These are phyloP conservation scores for Inonotus hispidus DNA, from an alignment of 1,284 basidiomycete species.

Conservation along the genomic window DNA sequence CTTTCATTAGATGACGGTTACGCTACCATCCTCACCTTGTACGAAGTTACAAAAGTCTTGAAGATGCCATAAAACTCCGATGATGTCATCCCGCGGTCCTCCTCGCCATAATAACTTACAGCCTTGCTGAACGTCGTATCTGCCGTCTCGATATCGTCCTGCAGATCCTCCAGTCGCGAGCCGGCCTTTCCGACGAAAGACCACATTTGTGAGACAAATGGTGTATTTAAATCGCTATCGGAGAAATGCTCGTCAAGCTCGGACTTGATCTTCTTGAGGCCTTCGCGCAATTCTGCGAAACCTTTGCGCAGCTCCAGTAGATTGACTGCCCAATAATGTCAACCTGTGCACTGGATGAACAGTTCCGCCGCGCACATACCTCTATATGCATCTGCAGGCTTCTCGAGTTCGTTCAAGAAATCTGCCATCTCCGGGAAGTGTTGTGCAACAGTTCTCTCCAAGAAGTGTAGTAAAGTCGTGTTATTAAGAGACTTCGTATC, in stretches of 20 bases:
- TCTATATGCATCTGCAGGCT: slow-evolving; percentile 91
- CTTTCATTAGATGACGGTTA: slow-evolving; percentile 8
- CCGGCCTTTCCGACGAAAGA: slow-evolving; percentile 73
- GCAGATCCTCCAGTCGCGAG: slow-evolving; percentile 71
- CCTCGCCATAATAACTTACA: slow-evolving; percentile 87
- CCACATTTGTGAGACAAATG: slow-evolving; percentile 88
- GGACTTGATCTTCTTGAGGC: slow-evolving; percentile 69
- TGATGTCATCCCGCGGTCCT: slow-evolving; percentile 76
- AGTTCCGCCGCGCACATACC: slow-evolving; percentile 41
- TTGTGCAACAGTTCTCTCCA: slow-evolving; percentile 84
- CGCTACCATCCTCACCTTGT: slow-evolving; percentile 51
- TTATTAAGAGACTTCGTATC: slow-evolving; percentile 96
- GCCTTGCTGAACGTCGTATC: slow-evolving; percentile 79
- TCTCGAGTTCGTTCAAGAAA: slow-evolving; percentile 86
- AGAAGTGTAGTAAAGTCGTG: slow-evolving; percentile 91
- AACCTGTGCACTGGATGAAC: not conserved
- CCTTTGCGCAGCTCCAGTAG: slow-evolving; percentile 74
- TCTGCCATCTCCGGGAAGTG: slow-evolving; percentile 86
- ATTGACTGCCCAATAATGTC: slow-evolving; percentile 46
- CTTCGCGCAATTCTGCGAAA: slow-evolving; percentile 68
- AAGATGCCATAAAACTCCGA: slow-evolving; percentile 92
- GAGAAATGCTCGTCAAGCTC: slow-evolving; percentile 79
- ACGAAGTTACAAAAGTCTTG: slow-evolving; percentile 91
- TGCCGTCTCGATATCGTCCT: slow-evolving; percentile 81
- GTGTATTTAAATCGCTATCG: slow-evolving; percentile 64